Evolutionary conservation across 192 early-diverging fungal species (phyloP), one percentile per base, ranked within the genome.

Genomic region (Rhizoclosmatium globosum): DNA sequence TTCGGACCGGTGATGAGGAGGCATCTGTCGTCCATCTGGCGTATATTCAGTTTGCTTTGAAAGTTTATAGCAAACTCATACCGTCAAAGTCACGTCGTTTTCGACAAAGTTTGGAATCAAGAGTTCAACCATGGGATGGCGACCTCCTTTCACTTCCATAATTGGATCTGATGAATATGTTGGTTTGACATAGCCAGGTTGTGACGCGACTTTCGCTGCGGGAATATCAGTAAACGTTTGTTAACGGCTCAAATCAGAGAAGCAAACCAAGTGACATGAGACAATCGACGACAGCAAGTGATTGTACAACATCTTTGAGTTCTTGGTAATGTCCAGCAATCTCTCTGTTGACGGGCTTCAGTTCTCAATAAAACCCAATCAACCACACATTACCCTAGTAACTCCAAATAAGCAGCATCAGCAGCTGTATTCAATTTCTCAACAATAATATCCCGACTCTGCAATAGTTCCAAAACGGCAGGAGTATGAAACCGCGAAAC

Each of bases 91-190:
- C 13, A 93, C 80, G 67, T 92, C 87, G 80, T 94, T 94, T 0
- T 90, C 75, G 3, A 93, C 91, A 81, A 87, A 94, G 47, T 65
- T 67, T 4, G 74, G 71, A n/a, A 87, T 59, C 1, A 92, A 74
- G 4, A 81, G 79, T 69, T 92, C 90, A 2, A 92, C 88, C 78
- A 94, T 91, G 0, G 93, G 93, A 80, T 94, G 91, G 7, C 92
- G 83, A 2, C 87, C 91, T 42, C 89, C 87, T 43, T 73, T 67
- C 17, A 93, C 89, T 50, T 89, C 71, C 3, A 94, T 79, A 3
- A 85, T 83, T 38, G 77, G 4, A 13, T 88, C 85, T 39, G 81
- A 80, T 2, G 84, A 81, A 67, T 91, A 90, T 17, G 65, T 75
- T 0, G 94, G 93, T 70, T 89, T 92, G 21, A 86, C 82, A 76